Base-by-base conservation (phyloP, 176 grass and related monocot species). In the Paspalum notatum region DNA sequence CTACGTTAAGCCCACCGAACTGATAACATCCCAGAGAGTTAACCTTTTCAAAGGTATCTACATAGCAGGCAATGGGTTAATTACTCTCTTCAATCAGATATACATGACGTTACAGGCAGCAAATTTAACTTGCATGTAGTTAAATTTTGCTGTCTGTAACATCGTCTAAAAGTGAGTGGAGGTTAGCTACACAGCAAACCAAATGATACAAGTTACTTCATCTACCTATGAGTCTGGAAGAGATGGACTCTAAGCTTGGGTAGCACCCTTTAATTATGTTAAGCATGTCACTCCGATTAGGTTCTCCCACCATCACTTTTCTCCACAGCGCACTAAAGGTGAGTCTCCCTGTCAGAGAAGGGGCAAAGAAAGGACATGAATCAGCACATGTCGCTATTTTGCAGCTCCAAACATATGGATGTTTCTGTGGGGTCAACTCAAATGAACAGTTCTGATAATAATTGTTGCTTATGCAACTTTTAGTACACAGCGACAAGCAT, bases 31-130 rank as follows among this genome's bases (percentile, higher is more conserved):
- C 85, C 78, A 92, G 32, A 80, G 62, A 88, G 81, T 87, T 87
- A 62, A 85, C 84, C 81, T 69, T 87, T 74, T 91, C 90, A 85
- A 90, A 98, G 72, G 86, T 89, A 85, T 98, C 95, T 98, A 64
- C 56, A 92, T 18, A 40, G 27, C 16, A 85, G 40, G 72, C 51
- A 70, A 64, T n/a, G 8, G 38, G 32, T 89, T 81, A 76, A 64
- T 62, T 81, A 75, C 20, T 6, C 80, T 24, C 58, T 27, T 24
- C 14, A 5, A 11, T 61, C 58, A 61, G 26, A 27, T 61, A 27
- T 7, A 26, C 22, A 61, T 27, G 58, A 61, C 26, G 58, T 61
- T 61, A 13, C 58, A 61, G 11, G 58, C 22, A 61, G 5, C 4
- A 61, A 61, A 61, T 27, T 60, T 60, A 5, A 61, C 58, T 26